A percentile compares a stretch with the other conserved stretches of the same genome.
Evolutionary conservation across 768 basidiomycete species (phyloP).

Genomic region (Mycena floridula): DNA sequence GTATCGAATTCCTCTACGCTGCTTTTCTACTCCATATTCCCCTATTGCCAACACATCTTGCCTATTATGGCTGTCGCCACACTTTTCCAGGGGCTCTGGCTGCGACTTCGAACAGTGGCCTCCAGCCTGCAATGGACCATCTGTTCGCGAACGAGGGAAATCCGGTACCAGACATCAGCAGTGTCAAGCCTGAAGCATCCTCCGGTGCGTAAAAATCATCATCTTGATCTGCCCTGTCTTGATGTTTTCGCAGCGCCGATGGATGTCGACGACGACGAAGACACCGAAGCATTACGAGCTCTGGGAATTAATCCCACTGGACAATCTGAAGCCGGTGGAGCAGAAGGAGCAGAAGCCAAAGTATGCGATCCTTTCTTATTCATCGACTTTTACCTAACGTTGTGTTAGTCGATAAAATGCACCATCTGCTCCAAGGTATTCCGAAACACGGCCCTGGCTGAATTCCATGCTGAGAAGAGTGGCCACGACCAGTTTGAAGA

Average conservation of each 20-base stretch:
- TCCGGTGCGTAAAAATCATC: no score
- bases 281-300: slow-evolving; percentile 53
- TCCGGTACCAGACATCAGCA: slow-evolving; percentile 60
- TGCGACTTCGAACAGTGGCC: slow-evolving; percentile 74
- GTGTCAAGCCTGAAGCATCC: slow-evolving; percentile 16
- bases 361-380: slow-evolving; percentile 25
- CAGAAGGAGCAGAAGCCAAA: slow-evolving; percentile 53
- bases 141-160: slow-evolving; percentile 76
- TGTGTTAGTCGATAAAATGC: no score
- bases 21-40: no score
- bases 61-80: background rate
- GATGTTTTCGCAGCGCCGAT: slow-evolving; percentile 30
- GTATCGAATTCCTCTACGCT: no score
- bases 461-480: slow-evolving; percentile 91
- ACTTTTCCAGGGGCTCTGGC: slow-evolving; percentile 74
- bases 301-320: slow-evolving; percentile 42
- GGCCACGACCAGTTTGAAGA: slow-evolving; percentile 97
- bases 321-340: no score
- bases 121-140: slow-evolving; percentile 91
- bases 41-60: slow-evolving; percentile 1
- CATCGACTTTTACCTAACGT: slow-evolving; percentile 39
- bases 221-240: no score
- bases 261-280: slow-evolving; percentile 67
- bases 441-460: slow-evolving; percentile 79
- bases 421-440: slow-evolving; percentile 82